Evolutionary conservation across 2,329 filamentous ascomycete species (phyloP).

Genomic region (Fusarium sp.): DNA sequence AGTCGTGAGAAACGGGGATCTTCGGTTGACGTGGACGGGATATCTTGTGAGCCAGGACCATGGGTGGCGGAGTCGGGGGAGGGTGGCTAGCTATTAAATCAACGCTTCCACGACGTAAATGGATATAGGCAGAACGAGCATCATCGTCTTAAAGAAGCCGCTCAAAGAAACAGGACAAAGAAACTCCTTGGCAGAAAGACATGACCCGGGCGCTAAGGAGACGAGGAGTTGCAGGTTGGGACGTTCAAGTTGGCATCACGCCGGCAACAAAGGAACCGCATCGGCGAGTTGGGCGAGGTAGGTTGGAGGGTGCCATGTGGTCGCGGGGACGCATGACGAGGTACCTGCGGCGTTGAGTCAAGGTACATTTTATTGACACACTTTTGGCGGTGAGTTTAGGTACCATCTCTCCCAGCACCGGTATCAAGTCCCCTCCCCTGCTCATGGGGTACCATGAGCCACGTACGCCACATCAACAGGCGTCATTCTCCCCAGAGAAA

Average conservation of each 20-base stretch:
- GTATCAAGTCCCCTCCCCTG: conserved; percentile 24
- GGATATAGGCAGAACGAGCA: conserved; percentile 19
- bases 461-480: conserved; percentile 43
- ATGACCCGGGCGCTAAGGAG: conserved; percentile 17
- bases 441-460: conserved; percentile 31
- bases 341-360: not conserved
- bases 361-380: conserved; percentile 12
- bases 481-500: conserved; percentile 35
- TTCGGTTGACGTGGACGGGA: conserved; percentile 6
- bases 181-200: conserved; percentile 10
- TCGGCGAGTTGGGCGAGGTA: conserved; percentile 27
- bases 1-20: not conserved
- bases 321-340: conserved; percentile 30
- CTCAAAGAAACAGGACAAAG: conserved; percentile 25
- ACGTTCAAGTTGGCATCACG: conserved; percentile 32
- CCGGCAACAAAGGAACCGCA: conserved; percentile 33
- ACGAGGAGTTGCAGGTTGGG: not conserved
- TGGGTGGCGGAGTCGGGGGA: conserved; percentile 30
- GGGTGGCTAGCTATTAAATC: conserved; percentile 28
- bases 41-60: conserved; percentile 23
- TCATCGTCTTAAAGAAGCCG: conserved; percentile 29
- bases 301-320: conserved; percentile 31
- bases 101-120: conserved; percentile 22
- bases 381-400: not conserved
- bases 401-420: conserved; percentile 9